Evolutionary conservation across 805 yeast species (phyloP).

Genomic region (Wickerhamomyces chaumierensis): DNA sequence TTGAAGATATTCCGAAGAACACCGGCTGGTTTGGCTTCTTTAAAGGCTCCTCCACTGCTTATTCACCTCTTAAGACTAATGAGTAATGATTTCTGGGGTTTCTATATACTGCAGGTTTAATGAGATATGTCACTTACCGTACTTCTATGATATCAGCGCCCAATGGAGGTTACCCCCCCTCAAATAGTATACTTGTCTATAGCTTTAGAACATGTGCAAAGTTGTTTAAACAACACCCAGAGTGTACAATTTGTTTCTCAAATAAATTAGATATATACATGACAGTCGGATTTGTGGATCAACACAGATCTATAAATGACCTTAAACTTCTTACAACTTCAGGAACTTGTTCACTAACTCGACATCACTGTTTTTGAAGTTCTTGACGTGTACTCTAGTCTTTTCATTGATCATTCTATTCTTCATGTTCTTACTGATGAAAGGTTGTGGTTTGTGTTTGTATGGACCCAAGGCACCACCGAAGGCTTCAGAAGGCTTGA

Average conservation of each 20-base stretch:
- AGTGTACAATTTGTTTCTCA: no score
- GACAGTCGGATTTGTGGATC: background rate
- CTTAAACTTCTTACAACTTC: conserved; percentile 7
- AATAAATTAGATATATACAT: background rate
- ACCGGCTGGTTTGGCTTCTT: conserved; percentile 7
- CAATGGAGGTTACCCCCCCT: no score
- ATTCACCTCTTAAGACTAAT: background rate
- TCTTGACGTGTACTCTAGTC: conserved; percentile 13
- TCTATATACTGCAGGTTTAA: no score
- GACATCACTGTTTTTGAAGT: conserved; percentile 9
- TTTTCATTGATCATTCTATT: conserved; percentile 36
- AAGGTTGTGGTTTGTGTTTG: conserved; percentile 53
- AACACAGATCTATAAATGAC: no score
- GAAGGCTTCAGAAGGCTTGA: conserved; percentile 60
- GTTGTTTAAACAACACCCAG: no score
- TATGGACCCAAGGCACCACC: conserved; percentile 55
- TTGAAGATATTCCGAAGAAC: background rate
- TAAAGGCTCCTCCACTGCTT: no score
- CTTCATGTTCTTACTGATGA: conserved; percentile 39
- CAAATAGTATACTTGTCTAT: no score
- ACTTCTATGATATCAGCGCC: no score
- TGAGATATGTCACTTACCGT: no score
- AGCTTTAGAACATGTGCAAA: no score
- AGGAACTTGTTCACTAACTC: conserved; percentile 14
- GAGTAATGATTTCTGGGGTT: no score